phyloP scores from a whole-genome alignment of 2,329 filamentous ascomycete genomes.

The Pyricularia pennisetigena region DNA sequence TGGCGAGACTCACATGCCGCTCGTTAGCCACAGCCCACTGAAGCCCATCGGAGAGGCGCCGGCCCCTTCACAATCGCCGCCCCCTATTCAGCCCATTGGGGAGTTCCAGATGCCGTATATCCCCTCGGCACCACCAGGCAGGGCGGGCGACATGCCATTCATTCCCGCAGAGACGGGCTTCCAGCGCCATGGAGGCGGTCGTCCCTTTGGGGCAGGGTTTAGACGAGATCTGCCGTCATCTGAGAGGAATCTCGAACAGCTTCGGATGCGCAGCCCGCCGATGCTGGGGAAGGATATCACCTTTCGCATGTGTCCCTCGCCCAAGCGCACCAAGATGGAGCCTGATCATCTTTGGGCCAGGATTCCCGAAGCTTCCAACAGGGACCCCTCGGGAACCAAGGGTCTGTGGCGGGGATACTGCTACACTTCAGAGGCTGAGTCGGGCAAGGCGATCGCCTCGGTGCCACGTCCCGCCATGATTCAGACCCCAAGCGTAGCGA shows the following conservation, averaged over 20 bases:
- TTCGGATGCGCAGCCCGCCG: constrained; percentile 55
- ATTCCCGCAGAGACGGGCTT: constrained; percentile 26
- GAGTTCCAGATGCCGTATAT: constrained; percentile 22
- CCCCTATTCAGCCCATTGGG: constrained; percentile 17
- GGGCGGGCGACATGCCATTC: constrained; percentile 18
- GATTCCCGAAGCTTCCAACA: constrained; percentile 35
- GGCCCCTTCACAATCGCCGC: constrained; percentile 12
- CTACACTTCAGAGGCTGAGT: constrained; percentile 25
- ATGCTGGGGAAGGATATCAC: constrained; percentile 78
- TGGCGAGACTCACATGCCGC: constrained; percentile 21
- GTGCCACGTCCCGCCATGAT: constrained; percentile 39
- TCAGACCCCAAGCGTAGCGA: constrained; percentile 34
- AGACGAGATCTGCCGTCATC: constrained; percentile 37
- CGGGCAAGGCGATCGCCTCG: constrained; percentile 25
- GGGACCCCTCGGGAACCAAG: constrained; percentile 44
- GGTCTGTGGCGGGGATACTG: constrained; percentile 76
- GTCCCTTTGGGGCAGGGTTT: constrained; percentile 21
- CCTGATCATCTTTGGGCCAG: constrained; percentile 55
- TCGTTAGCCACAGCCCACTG: constrained; percentile 18
- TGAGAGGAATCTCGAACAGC: constrained; percentile 32
- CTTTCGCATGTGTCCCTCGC: constrained; percentile 75
- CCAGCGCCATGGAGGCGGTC: constrained; percentile 19
- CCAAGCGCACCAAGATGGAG: constrained; percentile 76
- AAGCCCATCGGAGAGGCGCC: constrained; percentile 18
- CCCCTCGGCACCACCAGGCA: constrained; percentile 16